These are phyloP conservation scores for Hura crepitans DNA, from an alignment of 441 rosid species.

Conservation along the genomic window DNA sequence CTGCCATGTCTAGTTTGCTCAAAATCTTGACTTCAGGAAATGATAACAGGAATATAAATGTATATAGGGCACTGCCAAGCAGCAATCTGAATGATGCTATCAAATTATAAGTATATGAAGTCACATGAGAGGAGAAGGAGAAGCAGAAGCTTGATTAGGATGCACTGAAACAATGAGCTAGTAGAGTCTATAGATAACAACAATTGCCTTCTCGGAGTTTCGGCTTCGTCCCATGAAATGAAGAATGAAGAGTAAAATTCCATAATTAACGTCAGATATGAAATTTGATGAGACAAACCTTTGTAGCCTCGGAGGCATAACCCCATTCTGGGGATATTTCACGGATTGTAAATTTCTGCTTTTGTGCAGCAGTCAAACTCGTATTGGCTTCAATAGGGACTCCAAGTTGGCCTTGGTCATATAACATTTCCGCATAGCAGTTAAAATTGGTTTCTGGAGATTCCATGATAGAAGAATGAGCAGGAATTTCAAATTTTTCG, in stretches of 20 bases:
- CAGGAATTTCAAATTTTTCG: constrained; percentile 39
- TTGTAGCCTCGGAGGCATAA: constrained; percentile 62
- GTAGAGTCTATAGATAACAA: background rate
- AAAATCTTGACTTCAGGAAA: background rate
- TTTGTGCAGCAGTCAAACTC: constrained; percentile 43
- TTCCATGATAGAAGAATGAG: constrained; percentile 38
- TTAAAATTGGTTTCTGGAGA: constrained; percentile 33
- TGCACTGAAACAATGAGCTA: background rate
- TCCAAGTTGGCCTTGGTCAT: constrained; percentile 33
- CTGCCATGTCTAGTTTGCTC: background rate
- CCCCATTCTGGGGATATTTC: constrained; percentile 93
- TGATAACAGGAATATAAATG: background rate
- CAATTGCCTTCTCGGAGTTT: constrained; percentile 3
- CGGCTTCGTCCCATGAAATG: no score
- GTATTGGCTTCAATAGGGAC: constrained; percentile 36
- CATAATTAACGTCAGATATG: background rate
- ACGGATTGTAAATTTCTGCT: constrained; percentile 61
- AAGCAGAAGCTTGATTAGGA: no score
- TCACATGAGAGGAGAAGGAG: no score
- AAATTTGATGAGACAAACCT: constrained; percentile 41
- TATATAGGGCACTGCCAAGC: background rate
- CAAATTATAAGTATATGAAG: background rate
- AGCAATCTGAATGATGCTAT: background rate
- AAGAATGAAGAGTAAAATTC: background rate
- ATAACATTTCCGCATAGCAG: constrained; percentile 30